Conservation (phyloP, 2,329 filamentous ascomycete genomes). For the Incumbomyces lentus region DNA sequence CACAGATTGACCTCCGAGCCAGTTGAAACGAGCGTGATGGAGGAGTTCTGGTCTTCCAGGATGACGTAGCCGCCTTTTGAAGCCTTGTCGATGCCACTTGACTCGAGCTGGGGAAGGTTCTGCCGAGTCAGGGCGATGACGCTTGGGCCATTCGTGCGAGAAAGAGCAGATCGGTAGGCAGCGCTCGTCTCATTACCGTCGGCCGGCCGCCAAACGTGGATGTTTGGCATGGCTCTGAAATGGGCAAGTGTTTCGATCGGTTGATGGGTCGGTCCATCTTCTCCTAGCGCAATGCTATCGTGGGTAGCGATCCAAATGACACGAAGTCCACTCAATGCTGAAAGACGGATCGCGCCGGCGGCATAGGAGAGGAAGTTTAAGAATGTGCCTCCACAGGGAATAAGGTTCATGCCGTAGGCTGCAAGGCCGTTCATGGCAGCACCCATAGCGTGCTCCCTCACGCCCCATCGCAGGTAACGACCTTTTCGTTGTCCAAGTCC, state of each 20-base stretch:
- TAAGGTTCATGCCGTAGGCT: conserved; percentile 80
- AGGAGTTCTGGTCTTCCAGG: too few species aligned
- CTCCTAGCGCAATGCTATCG: conserved; percentile 47
- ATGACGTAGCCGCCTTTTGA: conserved; percentile 57
- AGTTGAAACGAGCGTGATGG: too few species aligned
- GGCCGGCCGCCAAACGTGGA: conserved; percentile 47
- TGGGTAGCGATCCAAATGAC: conserved; percentile 51
- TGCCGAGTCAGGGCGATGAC: conserved; percentile 93
- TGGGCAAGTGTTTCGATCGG: conserved; percentile 45
- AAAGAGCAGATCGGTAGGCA: conserved; percentile 66
- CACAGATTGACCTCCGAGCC: too few species aligned
- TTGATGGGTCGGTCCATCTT: conserved; percentile 52
- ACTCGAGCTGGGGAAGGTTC: conserved; percentile 95
- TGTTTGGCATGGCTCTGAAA: conserved; percentile 51
- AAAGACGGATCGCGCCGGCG: conserved; percentile 48
- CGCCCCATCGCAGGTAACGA: conserved; percentile 59
- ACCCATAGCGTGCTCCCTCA: conserved; percentile 43
- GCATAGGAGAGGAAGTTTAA: conserved; percentile 96
- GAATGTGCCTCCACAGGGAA: conserved; percentile 93
- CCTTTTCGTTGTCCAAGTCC: conserved; percentile 83
- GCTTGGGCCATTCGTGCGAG: conserved; percentile 77
- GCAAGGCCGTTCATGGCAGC: conserved; percentile 62
- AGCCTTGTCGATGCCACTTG: conserved; percentile 76
- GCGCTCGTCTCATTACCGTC: conserved; percentile 48
- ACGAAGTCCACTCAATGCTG: conserved; percentile 43